A percentile compares a stretch with the other conserved stretches of the same genome.
Conservation (phyloP, 805 yeast species). For the Candida loeiensis region DNA sequence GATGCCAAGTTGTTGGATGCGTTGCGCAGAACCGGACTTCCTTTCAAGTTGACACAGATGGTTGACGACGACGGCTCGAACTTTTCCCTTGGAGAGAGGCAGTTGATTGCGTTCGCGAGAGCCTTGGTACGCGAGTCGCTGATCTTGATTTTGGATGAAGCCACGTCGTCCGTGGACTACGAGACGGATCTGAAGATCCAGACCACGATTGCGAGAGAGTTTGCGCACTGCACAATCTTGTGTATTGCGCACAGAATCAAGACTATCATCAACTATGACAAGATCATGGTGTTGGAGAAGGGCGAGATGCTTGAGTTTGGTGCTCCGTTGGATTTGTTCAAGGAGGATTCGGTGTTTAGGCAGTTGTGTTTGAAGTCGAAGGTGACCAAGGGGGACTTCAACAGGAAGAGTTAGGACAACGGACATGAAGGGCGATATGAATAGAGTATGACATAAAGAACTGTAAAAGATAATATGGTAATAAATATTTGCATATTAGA, state of each 20-base stretch:
- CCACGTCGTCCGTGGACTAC: slow-evolving; percentile 76
- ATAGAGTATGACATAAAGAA: too few species aligned
- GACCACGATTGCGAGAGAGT: slow-evolving; percentile 66
- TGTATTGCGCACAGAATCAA: slow-evolving; percentile 87
- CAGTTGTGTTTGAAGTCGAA: slow-evolving; percentile 62
- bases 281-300: slow-evolving; percentile 76
- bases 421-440: too few species aligned
- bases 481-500: too few species aligned
- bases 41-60: slow-evolving; percentile 41
- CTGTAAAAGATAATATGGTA: too few species aligned
- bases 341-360: slow-evolving; percentile 51
- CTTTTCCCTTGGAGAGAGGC: slow-evolving; percentile 74
- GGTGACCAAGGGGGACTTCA: slow-evolving; percentile 42
- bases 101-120: slow-evolving; percentile 75
- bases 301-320: slow-evolving; percentile 76
- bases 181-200: slow-evolving; percentile 82
- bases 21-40: slow-evolving; percentile 53
- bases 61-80: slow-evolving; percentile 70
- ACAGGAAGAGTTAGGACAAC: neutral
- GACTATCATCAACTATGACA: slow-evolving; percentile 70
- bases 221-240: slow-evolving; percentile 65
- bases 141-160: slow-evolving; percentile 81
- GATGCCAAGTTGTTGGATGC: slow-evolving; percentile 59
- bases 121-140: slow-evolving; percentile 74
- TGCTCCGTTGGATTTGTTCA: slow-evolving; percentile 58